Evolutionary conservation across 768 basidiomycete species (phyloP), one percentile per base, ranked within the genome.

Genomic region (Lentinula raphanica): DNA sequence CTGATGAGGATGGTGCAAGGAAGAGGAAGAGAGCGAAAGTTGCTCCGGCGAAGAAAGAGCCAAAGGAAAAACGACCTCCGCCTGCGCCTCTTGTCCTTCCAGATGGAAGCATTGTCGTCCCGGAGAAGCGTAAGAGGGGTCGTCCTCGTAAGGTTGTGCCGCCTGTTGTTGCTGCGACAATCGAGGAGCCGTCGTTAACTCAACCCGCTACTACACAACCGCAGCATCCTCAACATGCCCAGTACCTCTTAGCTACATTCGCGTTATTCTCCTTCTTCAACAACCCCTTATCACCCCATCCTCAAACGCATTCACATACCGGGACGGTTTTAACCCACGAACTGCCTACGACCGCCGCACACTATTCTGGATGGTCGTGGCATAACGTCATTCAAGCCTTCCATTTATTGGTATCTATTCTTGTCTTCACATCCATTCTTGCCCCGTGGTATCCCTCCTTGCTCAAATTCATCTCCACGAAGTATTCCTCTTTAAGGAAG

Each of bases 261-360:
- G 88, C 89, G 0, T 76, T 93, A 55, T 91, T 94, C 73, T 92
- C 89, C 0, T 88, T 93, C 72, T 90, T 92, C 76, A 91, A 89
- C 64, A 88, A 86, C 0, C 85, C 88, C 2, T 68, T 89, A 17
- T 78, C 73, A 5, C 62, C 68, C 28, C 65, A 68, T 9, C 56
- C 67, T 17, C 56, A 57, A 3, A 68, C 69, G 29, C 81, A 86
- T 51, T 72, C 77, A 0, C 85, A 87, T 59, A 75, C 80, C 12
- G 89, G 88, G 5, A 71, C 76, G 7, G 84, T 89, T 13, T 71
- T 88, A 28, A 74, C 78, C 9, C 72, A 75, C 51, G 59, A 73
- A 48, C 63, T 65, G 28, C 64, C 71, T 49, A 58, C 39, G 65
- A 25, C 56, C 63, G 23, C 42, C 49, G 32, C 4, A 58, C 13